phyloP scores from a whole-genome alignment of 2,329 filamentous ascomycete species.

The Colletotrichum salicis region DNA sequence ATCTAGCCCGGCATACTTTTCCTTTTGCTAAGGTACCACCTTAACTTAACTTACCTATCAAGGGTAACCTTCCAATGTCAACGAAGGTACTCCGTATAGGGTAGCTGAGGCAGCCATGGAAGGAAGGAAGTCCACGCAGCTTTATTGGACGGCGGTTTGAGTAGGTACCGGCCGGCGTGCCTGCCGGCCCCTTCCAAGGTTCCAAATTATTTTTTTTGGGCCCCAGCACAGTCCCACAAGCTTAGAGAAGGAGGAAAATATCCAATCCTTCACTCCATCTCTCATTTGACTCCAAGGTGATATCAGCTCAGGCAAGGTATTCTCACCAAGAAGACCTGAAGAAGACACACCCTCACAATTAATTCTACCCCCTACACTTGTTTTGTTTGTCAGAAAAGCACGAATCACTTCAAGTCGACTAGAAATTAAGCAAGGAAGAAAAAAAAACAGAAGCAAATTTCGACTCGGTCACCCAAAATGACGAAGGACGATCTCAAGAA shows the following conservation, averaged over 20 bases:
- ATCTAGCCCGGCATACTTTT: no score
- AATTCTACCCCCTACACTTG: not conserved
- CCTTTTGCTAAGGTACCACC: no score
- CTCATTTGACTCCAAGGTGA: not conserved
- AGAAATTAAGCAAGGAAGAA: not conserved
- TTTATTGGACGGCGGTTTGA: not conserved
- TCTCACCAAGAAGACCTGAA: not conserved
- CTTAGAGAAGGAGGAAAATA: not conserved
- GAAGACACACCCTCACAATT: not conserved
- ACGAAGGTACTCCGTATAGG: not conserved
- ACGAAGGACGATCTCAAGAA: conserved; percentile 10
- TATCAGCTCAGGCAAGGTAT: not conserved
- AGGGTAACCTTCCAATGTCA: not conserved
- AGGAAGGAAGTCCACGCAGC: not conserved
- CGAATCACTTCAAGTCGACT: not conserved
- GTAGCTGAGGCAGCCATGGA: not conserved
- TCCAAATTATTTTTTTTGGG: not conserved
- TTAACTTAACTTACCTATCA: no score
- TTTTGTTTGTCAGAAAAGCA: not conserved
- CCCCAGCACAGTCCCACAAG: conserved; percentile 11
- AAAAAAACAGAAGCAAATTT: not conserved
- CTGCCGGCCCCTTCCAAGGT: not conserved
- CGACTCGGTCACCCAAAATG: not conserved
- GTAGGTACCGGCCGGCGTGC: not conserved
- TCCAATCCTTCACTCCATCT: not conserved